Conservation (phyloP, 2,329 filamentous ascomycete genomes). For the Fusarium sp. region DNA sequence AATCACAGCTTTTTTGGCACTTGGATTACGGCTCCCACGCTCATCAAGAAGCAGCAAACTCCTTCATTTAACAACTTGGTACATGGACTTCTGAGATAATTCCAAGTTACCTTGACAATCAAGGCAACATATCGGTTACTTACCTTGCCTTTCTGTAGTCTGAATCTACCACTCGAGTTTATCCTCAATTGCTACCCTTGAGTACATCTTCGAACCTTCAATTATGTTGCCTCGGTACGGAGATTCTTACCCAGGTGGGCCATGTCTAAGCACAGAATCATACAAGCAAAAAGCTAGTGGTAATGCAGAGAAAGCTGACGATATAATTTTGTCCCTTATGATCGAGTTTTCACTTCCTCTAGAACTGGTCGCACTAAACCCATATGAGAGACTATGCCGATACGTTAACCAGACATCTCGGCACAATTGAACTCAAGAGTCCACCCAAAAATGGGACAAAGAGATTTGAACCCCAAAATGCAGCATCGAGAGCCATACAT, state of each 20-base stretch:
- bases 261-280: background rate
- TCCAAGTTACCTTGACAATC: too few species aligned
- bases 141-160: background rate
- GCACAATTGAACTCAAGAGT: constrained; percentile 3
- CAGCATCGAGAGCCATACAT: constrained; percentile 13
- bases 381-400: background rate
- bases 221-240: background rate
- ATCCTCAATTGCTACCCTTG: background rate
- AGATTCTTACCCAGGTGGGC: background rate
- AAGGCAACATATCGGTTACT: background rate
- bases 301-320: background rate
- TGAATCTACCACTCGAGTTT: background rate
- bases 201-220: background rate
- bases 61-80: too few species aligned
- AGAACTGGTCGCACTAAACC: background rate
- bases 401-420: background rate
- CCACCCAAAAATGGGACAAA: constrained; percentile 9
- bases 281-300: background rate
- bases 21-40: too few species aligned
- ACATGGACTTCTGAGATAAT: too few species aligned
- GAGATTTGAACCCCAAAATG: constrained; percentile 10
- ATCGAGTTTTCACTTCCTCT: background rate
- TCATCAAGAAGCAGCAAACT: too few species aligned
- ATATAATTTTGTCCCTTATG: background rate
- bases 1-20: too few species aligned